A percentile compares a stretch with the other conserved stretches of the same genome.
Conservation (phyloP, 345 rosid species). For the Citrus reticulata region DNA sequence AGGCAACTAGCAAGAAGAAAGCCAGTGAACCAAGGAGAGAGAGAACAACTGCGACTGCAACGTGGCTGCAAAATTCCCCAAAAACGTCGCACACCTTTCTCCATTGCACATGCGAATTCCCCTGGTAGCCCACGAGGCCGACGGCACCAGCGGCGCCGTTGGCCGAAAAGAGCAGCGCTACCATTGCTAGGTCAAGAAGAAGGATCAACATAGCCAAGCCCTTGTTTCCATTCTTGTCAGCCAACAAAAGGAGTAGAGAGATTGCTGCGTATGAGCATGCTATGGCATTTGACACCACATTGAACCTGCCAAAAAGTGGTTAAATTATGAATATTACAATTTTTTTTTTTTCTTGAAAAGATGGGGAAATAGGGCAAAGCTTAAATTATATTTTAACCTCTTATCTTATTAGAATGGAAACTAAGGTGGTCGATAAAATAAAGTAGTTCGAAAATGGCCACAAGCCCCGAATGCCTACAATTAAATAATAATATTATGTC, state of each 20-base stretch:
- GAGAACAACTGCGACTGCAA: conserved; percentile 28
- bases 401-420: too few species aligned
- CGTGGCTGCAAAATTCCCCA: conserved; percentile 50
- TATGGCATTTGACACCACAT: conserved; percentile 48
- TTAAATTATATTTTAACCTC: too few species aligned
- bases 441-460: too few species aligned
- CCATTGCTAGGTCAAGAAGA: conserved; percentile 45
- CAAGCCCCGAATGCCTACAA: too few species aligned
- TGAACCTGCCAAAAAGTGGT: conserved; percentile 33
- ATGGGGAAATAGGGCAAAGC: too few species aligned
- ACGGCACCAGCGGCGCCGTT: conserved; percentile 55
- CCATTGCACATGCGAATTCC: conserved; percentile 70
- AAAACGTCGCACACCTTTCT: conserved; percentile 53
- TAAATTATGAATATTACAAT: too few species aligned
- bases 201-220: conserved; percentile 13
- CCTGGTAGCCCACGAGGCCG: conserved; percentile 49
- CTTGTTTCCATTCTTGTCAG: conserved; percentile 29
- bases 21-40: conserved; percentile 39
- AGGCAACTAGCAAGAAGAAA: conserved; percentile 43
- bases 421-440: too few species aligned
- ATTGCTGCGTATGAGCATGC: conserved; percentile 52
- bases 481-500: too few species aligned
- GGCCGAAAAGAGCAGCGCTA: conserved; percentile 53
- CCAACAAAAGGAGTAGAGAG: conserved; percentile 32
- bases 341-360: too few species aligned